phyloP scores from a whole-genome alignment of 2,329 filamentous ascomycete species.

The Aspergillus calidoustus region DNA sequence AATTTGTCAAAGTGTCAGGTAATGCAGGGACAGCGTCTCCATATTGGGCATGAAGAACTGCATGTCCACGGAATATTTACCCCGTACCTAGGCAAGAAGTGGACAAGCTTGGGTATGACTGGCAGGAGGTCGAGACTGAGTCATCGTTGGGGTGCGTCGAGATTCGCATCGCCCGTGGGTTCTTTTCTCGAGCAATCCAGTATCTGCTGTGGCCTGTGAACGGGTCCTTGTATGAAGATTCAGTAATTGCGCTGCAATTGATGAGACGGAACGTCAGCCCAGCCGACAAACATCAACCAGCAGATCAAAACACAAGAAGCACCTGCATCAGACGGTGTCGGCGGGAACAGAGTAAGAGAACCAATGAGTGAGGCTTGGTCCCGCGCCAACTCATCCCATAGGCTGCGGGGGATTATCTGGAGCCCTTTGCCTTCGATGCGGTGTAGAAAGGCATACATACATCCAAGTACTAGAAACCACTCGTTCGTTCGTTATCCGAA shows the following conservation, averaged over 20 bases:
- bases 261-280: not conserved
- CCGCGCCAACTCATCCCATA: slow-evolving; percentile 21
- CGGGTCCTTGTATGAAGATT: not conserved
- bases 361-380: slow-evolving; percentile 14
- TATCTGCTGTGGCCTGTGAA: not conserved
- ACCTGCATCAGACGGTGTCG: slow-evolving; percentile 6
- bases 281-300: not conserved
- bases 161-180: not conserved
- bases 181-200: not conserved
- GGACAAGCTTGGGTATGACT: slow-evolving; percentile 1
- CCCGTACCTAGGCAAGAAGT: slow-evolving; percentile 1
- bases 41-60: slow-evolving; percentile 22
- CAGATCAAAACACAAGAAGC: not conserved
- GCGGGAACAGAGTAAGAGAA: slow-evolving; percentile 10
- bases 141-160: slow-evolving; percentile 3
- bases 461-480: not conserved
- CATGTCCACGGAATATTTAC: slow-evolving; percentile 8
- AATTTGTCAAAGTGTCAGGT: slow-evolving; percentile 1
- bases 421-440: slow-evolving; percentile 33
- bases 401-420: slow-evolving; percentile 19
- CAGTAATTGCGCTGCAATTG: not conserved
- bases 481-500: slow-evolving; percentile 17
- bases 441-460: slow-evolving; percentile 30
- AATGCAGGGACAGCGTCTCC: slow-evolving; percentile 9
- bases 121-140: slow-evolving; percentile 7